Evolutionary conservation across 179 eudicot species (phyloP), one percentile per base, ranked within the genome.

Genomic region (Pouteria campechiana): DNA sequence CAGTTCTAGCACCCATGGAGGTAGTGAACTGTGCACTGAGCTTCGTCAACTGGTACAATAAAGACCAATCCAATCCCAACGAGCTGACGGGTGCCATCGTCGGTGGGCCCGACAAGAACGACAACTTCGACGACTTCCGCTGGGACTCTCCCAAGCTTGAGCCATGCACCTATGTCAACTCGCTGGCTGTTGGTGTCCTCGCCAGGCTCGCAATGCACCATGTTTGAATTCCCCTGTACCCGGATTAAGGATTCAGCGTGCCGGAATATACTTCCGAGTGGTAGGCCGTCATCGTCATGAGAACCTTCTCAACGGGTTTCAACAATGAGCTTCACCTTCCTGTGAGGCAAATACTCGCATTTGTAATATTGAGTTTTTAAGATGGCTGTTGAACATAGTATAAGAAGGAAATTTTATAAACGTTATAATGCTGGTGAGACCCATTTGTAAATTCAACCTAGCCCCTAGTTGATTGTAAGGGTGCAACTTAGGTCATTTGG

Each of bases 21-120:
- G 14, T 2, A 1, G 72, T 83, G n/a, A 65, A 25, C 16, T 88
- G 97, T 32, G 61, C 64, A 22, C 40, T 50, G 66, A 80, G 67
- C 46, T 88, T 88, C 42, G 50, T 50, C 1, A 30, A 78, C 32
- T 88, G 72, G 69, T 78, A 52, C 49, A 32, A 37, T 34, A 69
- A 64, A 28, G 43, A 83, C 20, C 42, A 35, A 8, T 85, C 97
- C 0, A 88, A 88, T 52, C 72, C 76, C 3, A 70, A 88, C 40
- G 83, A 75, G 75, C 82, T 88, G 5, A 88, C 97, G 0, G 97
- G 97, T 2, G 97, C 97, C 46, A 75, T 88, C 3, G 78, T 88
- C 0, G 97, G 97, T 0, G 97, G 97, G 3, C 97, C 97, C 0
- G 88, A 88, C 50, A 34, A 43, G n/a, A 52, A 68, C 5, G 94